Evolutionary conservation across 164 flowering plant genomes (phyloP), one percentile per base, ranked within the genome.

Genomic region (Chloranthus sessilifolius): DNA sequence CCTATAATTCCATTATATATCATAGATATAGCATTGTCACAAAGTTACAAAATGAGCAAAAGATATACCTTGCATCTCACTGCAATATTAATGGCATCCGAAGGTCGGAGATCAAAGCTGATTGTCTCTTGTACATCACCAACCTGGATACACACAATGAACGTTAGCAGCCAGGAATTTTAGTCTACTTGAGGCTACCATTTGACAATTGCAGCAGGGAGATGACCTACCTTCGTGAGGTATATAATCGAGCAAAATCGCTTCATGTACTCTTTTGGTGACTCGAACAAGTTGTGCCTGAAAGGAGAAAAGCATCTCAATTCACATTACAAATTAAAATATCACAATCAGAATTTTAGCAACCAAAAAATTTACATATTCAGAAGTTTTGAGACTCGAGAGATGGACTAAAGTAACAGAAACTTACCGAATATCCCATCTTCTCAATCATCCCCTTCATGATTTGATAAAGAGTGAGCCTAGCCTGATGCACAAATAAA

Each of bases 221-320:
- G n/a, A n/a, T n/a, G n/a, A 48, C 14, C 5, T 68, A 50, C 99
- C 97, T 89, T 85, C 22, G 84, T 55, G 25, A 94, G 81, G 65
- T 80, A 83, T n/a, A n/a, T 34, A 94, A 56, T 70, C 81, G 84
- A 43, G 99, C 95, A 76, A 81, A 87, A 69, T 94, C 43, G 99
- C 92, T 58, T 89, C 99, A 22, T 89, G 92, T n/a, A 87, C 85
- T 68, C 99, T 83, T 61, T 89, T 83, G 14, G 97, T 94, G 38
- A 94, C 84, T 55, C 99, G 80, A 43, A 85, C 99, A 58, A 85
- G 79, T 74, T 73, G 83, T 27, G 83, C 99, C 99, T 94, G 72
- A 37, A 52, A 70, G 11, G 8, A n/a, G 19, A 50, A 34, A 38
- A 52, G 3, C 35, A 4, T 43, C 23, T 4, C 16, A 37, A n/a